A percentile compares a stretch with the other conserved stretches of the same genome.
Evolutionary conservation across 441 rosid genomes (phyloP).

Genomic region (Viola pubescens): DNA sequence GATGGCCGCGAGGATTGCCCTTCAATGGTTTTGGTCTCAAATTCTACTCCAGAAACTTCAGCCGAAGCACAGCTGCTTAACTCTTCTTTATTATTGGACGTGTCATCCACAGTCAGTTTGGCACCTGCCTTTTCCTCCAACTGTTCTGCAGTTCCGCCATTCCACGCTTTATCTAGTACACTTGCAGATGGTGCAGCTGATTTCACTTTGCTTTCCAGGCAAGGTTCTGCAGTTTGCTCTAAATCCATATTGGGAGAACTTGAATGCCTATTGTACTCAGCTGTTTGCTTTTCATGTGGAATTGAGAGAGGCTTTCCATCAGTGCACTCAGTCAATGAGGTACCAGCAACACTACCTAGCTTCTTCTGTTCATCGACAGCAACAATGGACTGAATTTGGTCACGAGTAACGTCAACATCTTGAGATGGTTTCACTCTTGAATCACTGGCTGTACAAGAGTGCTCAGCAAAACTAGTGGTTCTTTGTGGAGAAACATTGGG

Average conservation of each 20-base stretch:
- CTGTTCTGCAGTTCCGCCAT: slow-evolving; percentile 20
- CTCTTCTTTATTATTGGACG: slow-evolving; percentile 21
- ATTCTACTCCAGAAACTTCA: slow-evolving; percentile 24
- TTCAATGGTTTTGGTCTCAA: slow-evolving; percentile 26
- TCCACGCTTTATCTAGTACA: slow-evolving; percentile 22
- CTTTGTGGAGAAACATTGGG: slow-evolving; percentile 48
- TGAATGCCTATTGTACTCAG: slow-evolving; percentile 28
- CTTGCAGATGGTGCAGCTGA: slow-evolving; percentile 17
- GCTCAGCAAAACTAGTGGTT: slow-evolving; percentile 28
- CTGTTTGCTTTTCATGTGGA: slow-evolving; percentile 20
- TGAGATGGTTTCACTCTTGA: slow-evolving; percentile 27
- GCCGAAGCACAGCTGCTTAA: slow-evolving; percentile 12
- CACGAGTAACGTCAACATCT: slow-evolving; percentile 24
- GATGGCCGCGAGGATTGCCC: slow-evolving; percentile 23
- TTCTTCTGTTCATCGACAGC: slow-evolving; percentile 32
- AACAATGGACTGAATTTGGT: slow-evolving; percentile 19
- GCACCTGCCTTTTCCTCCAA: slow-evolving; percentile 25
- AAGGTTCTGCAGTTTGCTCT: slow-evolving; percentile 36
- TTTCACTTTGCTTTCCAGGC: slow-evolving; percentile 33
- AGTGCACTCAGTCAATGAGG: slow-evolving; percentile 20
- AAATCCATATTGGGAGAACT: slow-evolving; percentile 30
- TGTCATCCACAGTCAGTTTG: slow-evolving; percentile 19
- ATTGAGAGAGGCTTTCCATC: slow-evolving; percentile 20
- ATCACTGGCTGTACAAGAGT: slow-evolving; percentile 34
- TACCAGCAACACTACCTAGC: slow-evolving; percentile 20